Evolutionary conservation across 129 eudicot species (phyloP), one percentile per base, ranked within the genome.

Genomic region (Solidago caesia): DNA sequence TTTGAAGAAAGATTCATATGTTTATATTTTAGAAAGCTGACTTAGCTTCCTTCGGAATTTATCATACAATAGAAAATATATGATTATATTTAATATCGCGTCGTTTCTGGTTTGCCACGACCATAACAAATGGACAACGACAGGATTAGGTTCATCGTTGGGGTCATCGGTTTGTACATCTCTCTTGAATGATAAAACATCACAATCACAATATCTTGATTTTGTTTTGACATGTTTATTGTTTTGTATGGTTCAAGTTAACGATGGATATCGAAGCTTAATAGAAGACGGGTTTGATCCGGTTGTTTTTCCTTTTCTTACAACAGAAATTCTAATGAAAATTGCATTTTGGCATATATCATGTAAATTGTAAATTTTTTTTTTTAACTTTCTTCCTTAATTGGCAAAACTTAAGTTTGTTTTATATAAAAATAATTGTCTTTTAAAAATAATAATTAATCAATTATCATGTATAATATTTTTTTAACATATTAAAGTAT

Each of bases 91-190:
- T 51, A 13, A 48, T 11, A 47, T 62, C 52, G 6, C 46, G 7
- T 63, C 62, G 42, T 29, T 58, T 42, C 70, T 27, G 60, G 72
- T 26, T 43, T 67, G 52, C 76, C 15, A 53, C 66, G 43, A 6
- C 67, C 39, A 78, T 68, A 77, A 77, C 51, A 77, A 2, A 79
- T 79, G 82, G 77, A 64, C 42, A 55, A 60, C 4, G 87, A 78
- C 4, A 57, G 72, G 6, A 64, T 62, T n/a, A 81, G 96, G 76
- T 73, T 83, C 67, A 67, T 82, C 14, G 81, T 90, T 6, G 92
- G 96, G 68, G 57, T 90, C 64, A 4, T 87, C 1, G 96, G 92
- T 89, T 80, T 25, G 89, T 80, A 49, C 41, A 71, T 72, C 46
- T 63, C 59, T 64, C 72, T 8, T 44, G 4, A 62, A 62, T 13